Percentiles rank a stretch among this genome's conserved stretches.
phyloP scores from a whole-genome alignment of 345 rosid species.

The Bruguiera gymnorhiza region DNA sequence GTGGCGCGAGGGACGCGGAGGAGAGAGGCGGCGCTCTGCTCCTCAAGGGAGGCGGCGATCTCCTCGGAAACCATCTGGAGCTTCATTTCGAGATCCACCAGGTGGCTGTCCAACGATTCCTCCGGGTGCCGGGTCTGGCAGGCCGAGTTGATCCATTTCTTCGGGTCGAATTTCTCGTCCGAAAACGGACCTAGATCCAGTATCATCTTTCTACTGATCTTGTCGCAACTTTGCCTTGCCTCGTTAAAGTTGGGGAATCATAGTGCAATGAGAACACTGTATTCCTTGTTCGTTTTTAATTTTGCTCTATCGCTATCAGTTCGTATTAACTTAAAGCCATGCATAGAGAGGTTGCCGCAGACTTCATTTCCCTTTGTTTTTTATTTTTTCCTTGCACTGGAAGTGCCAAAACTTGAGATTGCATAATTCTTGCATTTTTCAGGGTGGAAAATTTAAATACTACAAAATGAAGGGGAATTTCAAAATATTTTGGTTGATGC shows the following conservation, averaged over 20 bases:
- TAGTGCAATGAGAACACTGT: no score
- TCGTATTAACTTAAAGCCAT: no score
- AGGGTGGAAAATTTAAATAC: not conserved
- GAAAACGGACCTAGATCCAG: constrained; percentile 95
- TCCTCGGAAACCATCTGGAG: constrained; percentile 97
- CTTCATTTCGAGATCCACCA: constrained; percentile 98
- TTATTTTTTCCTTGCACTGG: no score
- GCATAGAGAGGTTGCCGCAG: no score
- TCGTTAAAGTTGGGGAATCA: no score
- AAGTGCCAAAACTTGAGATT: no score
- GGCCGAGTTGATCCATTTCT: constrained; percentile 90
- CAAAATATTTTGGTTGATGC: no score
- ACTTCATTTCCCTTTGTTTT: no score
- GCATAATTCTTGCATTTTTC: not conserved
- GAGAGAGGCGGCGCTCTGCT: constrained; percentile 79
- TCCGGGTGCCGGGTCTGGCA: constrained; percentile 78
- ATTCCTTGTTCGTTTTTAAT: no score
- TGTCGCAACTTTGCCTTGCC: no score
- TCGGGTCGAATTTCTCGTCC: constrained; percentile 90
- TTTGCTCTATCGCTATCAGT: no score
- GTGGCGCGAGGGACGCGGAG: constrained; percentile 96
- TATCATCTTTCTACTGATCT: constrained; percentile 39
- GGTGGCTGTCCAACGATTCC: constrained; percentile 80
- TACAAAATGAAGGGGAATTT: not conserved
- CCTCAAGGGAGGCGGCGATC: constrained; percentile 93